Evolutionary conservation across 1,139 yeast species (phyloP), one percentile per base, ranked within the genome.

Genomic region (Yamadazyma mexicana): DNA sequence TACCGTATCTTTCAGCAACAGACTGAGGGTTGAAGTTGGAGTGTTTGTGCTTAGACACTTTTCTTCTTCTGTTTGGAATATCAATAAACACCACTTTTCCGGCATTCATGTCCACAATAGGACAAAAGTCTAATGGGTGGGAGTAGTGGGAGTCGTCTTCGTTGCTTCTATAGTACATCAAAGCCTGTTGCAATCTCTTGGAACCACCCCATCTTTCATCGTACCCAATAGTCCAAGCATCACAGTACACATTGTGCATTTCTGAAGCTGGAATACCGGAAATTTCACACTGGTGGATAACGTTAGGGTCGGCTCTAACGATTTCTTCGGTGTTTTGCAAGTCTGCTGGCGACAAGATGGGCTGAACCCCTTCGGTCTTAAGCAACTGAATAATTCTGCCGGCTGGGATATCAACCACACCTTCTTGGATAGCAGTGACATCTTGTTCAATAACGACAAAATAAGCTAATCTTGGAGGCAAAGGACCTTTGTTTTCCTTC

Each of bases 201-300:
- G 81, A 71, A 37, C 83, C 77, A 34, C 89, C 94, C 81, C 89
- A 84, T 64, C 92, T 76, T 62, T 83, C 92, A 58, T 85, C 94
- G 58, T 80, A 83, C 43, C 92, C 92, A 56, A 85, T 83, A 36
- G 92, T 83, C 96, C 84, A 85, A 52, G 83, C 91, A 56, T 85
- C 94, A 68, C 92, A 84, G 70, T 82, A 84, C 40, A 83, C 76
- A 53, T 80, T 77, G 61, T 77, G 69, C 87, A 85, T 84, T 33
- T 83, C 83, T 37, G 62, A 62, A 31, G 72, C 75, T 40, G 87
- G 83, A 49, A 83, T 62, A 39, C 92, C 92, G 33, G 84, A 77
- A 44, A 83, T 57, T 38, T 69, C 77, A 69, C 91, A 83, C 65
- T 85, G 91, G 60, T 77, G 80, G 50, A 83, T 81, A 47, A 85